Percentiles rank a stretch among this genome's conserved stretches.
phyloP scores from a whole-genome alignment of 192 early-diverging fungal genomes.

The Mortierella alpina region DNA sequence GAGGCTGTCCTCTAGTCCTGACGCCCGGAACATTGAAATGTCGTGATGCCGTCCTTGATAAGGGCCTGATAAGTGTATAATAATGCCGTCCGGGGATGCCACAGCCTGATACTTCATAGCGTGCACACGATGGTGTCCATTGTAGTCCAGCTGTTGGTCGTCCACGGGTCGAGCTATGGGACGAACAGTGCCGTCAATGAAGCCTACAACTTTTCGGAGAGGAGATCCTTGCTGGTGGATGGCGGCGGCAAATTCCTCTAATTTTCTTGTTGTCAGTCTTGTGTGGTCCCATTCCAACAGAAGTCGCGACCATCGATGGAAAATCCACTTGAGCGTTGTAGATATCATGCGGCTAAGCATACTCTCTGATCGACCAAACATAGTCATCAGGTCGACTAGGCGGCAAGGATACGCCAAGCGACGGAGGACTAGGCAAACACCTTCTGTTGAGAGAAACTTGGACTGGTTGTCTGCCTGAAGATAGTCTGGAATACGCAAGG shows the following conservation, averaged over 20 bases:
- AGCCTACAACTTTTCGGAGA: not conserved
- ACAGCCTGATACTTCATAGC: slow-evolving; percentile 11
- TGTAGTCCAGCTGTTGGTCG: slow-evolving; percentile 1
- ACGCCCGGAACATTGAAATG: not conserved
- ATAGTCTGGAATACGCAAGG: not conserved
- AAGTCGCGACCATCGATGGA: not conserved
- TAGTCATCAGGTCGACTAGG: not conserved
- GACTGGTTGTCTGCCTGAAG: slow-evolving; percentile 4
- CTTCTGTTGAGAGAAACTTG: not conserved
- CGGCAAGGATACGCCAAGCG: slow-evolving; percentile 11
- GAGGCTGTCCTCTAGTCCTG: no score
- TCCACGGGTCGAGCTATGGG: slow-evolving; percentile 3
- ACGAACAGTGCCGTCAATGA: slow-evolving; percentile 3
- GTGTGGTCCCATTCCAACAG: slow-evolving; percentile 8
- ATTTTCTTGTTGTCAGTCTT: slow-evolving; percentile 2
- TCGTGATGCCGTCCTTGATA: slow-evolving; percentile 8
- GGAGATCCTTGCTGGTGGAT: slow-evolving; percentile 3
- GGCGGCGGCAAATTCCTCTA: slow-evolving; percentile 4
- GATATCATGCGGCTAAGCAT: slow-evolving; percentile 11
- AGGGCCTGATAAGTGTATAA: slow-evolving; percentile 8
- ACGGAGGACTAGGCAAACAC: slow-evolving; percentile 4
- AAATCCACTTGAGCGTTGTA: slow-evolving; percentile 4
- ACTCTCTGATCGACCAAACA: slow-evolving; percentile 18
- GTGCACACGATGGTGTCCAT: slow-evolving; percentile 8
- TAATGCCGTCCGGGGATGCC: slow-evolving; percentile 6